Base-by-base conservation (phyloP, 495 filamentous ascomycete genomes). In the Astrocystis sublimbata region DNA sequence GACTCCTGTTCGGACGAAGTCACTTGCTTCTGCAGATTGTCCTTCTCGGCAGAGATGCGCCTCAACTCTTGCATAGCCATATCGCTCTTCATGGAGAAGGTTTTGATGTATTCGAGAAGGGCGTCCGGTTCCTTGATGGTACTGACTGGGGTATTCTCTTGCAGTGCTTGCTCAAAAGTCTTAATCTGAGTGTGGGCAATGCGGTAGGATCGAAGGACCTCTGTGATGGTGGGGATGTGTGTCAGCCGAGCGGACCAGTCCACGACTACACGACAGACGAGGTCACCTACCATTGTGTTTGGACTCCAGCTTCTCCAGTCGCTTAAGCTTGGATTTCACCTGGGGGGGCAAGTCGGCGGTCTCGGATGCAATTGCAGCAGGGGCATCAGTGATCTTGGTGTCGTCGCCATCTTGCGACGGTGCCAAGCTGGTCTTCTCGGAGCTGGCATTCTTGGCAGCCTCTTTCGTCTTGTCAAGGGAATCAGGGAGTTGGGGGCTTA, bases 31-130 rank as follows among this genome's bases (percentile, higher is more conserved):
- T 91, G 96, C 65, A 86, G 85, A 8, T 84, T 83, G 70, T 98
- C 92, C 33, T 88, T 86, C 65, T 97, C 96, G 24, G 79, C 82
- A 0, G 92, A 87, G 0, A 97, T 86, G 0, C 92, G 84, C 76
- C 92, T 96, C n/a, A 97, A 78, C 72, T 98, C 94, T 17, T 96
- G 89, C 81, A 92, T 83, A 2, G 94, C 85, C 87, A 98, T 91
- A 64, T 96, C 92, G 9, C 87, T 86, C 64, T 93, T 93, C 26
- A 92, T 75, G 55, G 88, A 91, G 40, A 96, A 76, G 73, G 96
- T 92, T 64, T 88, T 94, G n/a, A 98, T 81, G 71, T 98, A 98
- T 75, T 98, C 94, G 3, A 93, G 86, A 31, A 98, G 76, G 1
- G 92, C 88, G 63, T 86, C 85, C 0, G 92, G 90, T 61, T 98